Evolutionary conservation across 305 asterid species (phyloP), one percentile per base, ranked within the genome.

Genomic region (Rubia balearica): DNA sequence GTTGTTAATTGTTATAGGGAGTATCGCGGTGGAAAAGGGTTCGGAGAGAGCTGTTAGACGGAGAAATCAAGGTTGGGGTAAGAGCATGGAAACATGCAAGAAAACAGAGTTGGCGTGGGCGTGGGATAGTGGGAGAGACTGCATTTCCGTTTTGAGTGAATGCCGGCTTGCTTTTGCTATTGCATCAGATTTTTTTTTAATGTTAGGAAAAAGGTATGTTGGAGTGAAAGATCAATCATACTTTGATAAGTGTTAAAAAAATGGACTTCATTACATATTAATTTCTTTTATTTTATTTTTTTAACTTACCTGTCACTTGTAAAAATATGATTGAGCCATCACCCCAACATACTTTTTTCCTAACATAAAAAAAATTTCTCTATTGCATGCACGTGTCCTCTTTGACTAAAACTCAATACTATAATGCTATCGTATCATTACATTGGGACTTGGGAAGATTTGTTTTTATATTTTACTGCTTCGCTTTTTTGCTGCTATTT

Each of bases 61-160:
- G 57, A 51, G 57, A 16, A 51, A 51, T 51, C 57, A 17, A 51
- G 22, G 55, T 13, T 12, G 11, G 55, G 57, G 8, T 16, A 2
- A 51, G 6, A 51, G 8, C 7, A 51, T 0, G 2, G 57, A 51
- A 51, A 51, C 57, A 51, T 30, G 33, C 33, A 30, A 30, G 33
- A 30, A 30, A 30, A 30, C 21, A 51, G 57, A 51, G 57, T 51
- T 51, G 57, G 57, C 57, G 57, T 51, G 57, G 57, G 57, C 57
- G 57, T 51, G 57, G 57, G 53, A 51, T 51, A 30, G 57, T 51
- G 22, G 57, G 57, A 51, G 21, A 51, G 57, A 51, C 57, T 51
- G 57, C 57, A 51, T 51, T 51, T 51, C 21, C 57, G 57, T 48
- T 48, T 48, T 13, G 53, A 48, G 53, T 48, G 53, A 48, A 48